Evolutionary conservation across 2,329 filamentous ascomycete genomes (phyloP).

Genomic region (Xylariales sp.): DNA sequence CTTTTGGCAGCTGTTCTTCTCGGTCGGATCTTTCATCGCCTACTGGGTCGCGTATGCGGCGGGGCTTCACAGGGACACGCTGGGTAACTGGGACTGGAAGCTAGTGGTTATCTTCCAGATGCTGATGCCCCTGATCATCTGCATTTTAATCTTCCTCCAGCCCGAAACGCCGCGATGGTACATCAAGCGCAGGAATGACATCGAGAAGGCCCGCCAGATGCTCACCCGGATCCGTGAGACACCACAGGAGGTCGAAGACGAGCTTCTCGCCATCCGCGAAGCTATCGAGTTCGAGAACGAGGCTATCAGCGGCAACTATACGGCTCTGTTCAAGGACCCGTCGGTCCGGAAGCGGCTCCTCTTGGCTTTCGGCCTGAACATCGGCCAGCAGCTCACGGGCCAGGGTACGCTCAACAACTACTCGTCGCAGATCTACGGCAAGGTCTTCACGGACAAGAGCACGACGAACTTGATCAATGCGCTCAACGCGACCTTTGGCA

Average conservation of each 20-base stretch:
- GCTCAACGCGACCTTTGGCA: slow-evolving; percentile 68
- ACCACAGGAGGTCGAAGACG: slow-evolving; percentile 62
- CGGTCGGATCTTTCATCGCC: slow-evolving; percentile 60
- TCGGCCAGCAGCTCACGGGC: slow-evolving; percentile 68
- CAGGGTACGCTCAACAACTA: slow-evolving; percentile 66
- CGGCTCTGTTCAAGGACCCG: slow-evolving; percentile 65
- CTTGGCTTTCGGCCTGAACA: slow-evolving; percentile 63
- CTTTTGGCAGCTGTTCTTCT: slow-evolving; percentile 67
- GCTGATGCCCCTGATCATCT: slow-evolving; percentile 59
- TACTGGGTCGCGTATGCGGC: slow-evolving; percentile 64
- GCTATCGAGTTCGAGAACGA: slow-evolving; percentile 70
- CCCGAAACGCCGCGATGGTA: slow-evolving; percentile 67
- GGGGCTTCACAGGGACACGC: slow-evolving; percentile 44
- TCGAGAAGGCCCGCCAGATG: slow-evolving; percentile 55
- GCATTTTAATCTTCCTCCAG: slow-evolving; percentile 58
- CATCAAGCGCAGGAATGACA: slow-evolving; percentile 54
- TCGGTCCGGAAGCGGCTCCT: slow-evolving; percentile 63
- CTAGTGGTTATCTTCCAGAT: slow-evolving; percentile 71
- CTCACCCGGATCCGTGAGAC: slow-evolving; percentile 59
- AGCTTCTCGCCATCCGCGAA: slow-evolving; percentile 60
- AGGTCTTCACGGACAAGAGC: slow-evolving; percentile 54
- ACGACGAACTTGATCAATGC: slow-evolving; percentile 71
- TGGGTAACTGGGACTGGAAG: slow-evolving; percentile 71
- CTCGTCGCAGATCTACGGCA: slow-evolving; percentile 70
- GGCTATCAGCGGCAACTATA: slow-evolving; percentile 58